phyloP scores from a whole-genome alignment of 768 basidiomycete species.

The Crassisporium funariophilum region DNA sequence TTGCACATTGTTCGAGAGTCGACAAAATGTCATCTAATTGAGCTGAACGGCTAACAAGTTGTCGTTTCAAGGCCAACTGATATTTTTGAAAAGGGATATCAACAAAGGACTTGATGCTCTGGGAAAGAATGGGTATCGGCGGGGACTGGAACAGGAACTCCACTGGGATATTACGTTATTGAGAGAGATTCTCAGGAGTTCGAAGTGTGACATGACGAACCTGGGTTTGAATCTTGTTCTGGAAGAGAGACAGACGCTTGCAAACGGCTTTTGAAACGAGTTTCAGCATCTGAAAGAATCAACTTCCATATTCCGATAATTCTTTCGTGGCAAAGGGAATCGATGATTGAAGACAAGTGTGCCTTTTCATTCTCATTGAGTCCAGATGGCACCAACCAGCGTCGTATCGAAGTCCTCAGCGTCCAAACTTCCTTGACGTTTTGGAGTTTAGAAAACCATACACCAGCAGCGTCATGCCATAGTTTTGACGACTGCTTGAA shows the following conservation, averaged over 20 bases:
- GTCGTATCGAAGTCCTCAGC: slow-evolving; percentile 53
- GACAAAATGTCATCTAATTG: slow-evolving; percentile 59
- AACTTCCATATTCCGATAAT: slow-evolving; percentile 61
- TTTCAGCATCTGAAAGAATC: slow-evolving; percentile 15
- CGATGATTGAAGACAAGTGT: slow-evolving; percentile 47
- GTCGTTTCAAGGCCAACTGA: slow-evolving; percentile 57
- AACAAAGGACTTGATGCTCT: slow-evolving; percentile 35
- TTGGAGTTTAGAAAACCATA: slow-evolving; percentile 64
- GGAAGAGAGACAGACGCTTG: slow-evolving; percentile 5
- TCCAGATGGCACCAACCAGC: slow-evolving; percentile 46
- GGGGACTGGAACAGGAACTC: slow-evolving; percentile 59
- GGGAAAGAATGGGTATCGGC: slow-evolving; percentile 47
- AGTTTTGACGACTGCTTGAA: slow-evolving; percentile 52
- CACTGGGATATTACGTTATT: slow-evolving; percentile 34
- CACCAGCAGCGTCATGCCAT: slow-evolving; percentile 45
- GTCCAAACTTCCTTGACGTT: slow-evolving; percentile 72
- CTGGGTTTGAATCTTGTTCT: background rate
- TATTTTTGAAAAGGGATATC: slow-evolving; percentile 63
- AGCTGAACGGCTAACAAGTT: slow-evolving; percentile 66
- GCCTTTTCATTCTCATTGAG: slow-evolving; percentile 51
- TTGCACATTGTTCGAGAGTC: slow-evolving; percentile 61
- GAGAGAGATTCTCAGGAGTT: background rate
- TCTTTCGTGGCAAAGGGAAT: slow-evolving; percentile 55
- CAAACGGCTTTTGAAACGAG: slow-evolving; percentile 19
- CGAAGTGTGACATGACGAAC: slow-evolving; percentile 5